Base-by-base conservation (phyloP, 1,139 yeast genomes). In the Hyphopichia pseudoburtonii region DNA sequence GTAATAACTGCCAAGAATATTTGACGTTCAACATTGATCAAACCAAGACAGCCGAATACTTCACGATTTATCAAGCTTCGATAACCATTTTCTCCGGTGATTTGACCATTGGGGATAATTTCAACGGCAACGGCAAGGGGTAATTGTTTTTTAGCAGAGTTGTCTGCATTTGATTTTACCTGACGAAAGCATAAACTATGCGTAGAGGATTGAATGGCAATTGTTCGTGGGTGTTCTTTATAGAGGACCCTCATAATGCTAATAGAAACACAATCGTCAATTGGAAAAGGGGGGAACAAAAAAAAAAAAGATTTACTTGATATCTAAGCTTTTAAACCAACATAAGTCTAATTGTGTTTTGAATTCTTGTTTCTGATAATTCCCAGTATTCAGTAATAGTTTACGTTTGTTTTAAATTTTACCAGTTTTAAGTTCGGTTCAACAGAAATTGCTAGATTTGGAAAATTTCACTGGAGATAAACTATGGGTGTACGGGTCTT, bases 1-100 rank as follows among this genome's bases (percentile, higher is more conserved):
- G 95, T 84, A 38, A 94, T 87, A 0, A 88, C 79, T 32, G 96
- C 86, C 19, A 92, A 64, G 52, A 81, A 92, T 1, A 82, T 76
- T 42, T 86, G 84, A 9, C 69, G 67, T 15, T 76, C 82, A 26
- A 87, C 72, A 42, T 78, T 78, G 28, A 90, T 83, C 34, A 94
- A 65, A 0, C 99, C 99, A 17, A 92, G 62, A 51, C 94, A 88
- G 1, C 99, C 98, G 49, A 68, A 72, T 15, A 86, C 73, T 18
- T 83, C 83, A 16, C 78, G 70, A 21, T 70, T 68, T 14, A 83
- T 62, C 24, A 89, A 63, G 19, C 61, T 54, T 43, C 66, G 71
- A 55, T 66, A 83, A 2, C 72, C 72, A 12, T 62, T 59, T 34
- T 64, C 70, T 34, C 58, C 50, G 17, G 66, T 56, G 44, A 76